A percentile compares a stretch with the other conserved stretches of the same genome.
Conservation (phyloP, 1,284 basidiomycete genomes). For the Ceratobasidium sp. region DNA sequence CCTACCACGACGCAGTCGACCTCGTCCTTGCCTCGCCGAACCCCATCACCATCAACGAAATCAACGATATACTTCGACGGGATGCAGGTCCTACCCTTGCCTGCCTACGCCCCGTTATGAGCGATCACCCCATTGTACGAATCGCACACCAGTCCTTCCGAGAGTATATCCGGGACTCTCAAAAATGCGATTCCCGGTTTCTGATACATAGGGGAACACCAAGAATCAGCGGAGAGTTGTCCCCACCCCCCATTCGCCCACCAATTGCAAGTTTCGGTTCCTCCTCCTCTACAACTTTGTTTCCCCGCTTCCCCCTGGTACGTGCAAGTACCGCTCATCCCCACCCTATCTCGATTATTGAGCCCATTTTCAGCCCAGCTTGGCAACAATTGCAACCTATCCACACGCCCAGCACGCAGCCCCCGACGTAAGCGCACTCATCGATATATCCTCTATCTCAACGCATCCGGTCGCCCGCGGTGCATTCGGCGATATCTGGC, state of each 20-base stretch:
- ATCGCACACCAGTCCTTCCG: slow-evolving; percentile 25
- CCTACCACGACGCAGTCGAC: slow-evolving; percentile 11
- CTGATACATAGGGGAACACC: background rate
- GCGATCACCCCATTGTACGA: slow-evolving; percentile 6
- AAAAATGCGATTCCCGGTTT: slow-evolving; percentile 30
- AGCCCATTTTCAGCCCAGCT: background rate
- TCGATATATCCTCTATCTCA: slow-evolving; percentile 1
- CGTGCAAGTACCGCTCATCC: background rate
- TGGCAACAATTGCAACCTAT: slow-evolving; percentile 9
- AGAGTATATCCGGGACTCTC: slow-evolving; percentile 2
- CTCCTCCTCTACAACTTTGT: background rate
- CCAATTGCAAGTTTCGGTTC: too few species aligned
- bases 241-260: too few species aligned
- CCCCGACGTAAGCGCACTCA: background rate
- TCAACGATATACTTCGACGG: background rate
- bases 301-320: slow-evolving; percentile 17
- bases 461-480: background rate
- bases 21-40: background rate
- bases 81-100: background rate
- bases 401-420: slow-evolving; percentile 8
- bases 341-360: background rate
- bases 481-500: slow-evolving; percentile 23
- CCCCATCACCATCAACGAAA: background rate
- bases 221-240: background rate
- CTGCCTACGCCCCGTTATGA: background rate